These are phyloP conservation scores for Hypoxylon cercidicola DNA, from an alignment of 495 filamentous ascomycete genomes.

Conservation along the genomic window DNA sequence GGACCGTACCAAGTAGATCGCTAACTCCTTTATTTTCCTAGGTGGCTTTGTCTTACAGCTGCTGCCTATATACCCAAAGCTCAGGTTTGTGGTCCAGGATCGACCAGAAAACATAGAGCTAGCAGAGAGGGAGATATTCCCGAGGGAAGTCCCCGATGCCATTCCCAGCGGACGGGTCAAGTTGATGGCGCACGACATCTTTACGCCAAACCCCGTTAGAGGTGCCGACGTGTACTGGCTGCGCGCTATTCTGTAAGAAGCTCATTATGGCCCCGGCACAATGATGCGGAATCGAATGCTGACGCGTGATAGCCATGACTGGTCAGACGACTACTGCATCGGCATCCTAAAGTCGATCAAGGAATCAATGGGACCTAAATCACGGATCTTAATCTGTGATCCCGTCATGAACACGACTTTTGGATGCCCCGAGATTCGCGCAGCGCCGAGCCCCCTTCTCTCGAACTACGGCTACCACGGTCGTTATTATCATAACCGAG, in stretches of 20 bases:
- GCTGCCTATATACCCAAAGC: slow-evolving; percentile 26
- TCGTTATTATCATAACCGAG: slow-evolving; percentile 44
- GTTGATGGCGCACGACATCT: slow-evolving; percentile 54
- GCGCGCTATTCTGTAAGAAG: slow-evolving; percentile 43
- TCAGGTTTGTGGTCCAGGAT: slow-evolving; percentile 53
- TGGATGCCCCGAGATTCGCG: slow-evolving; percentile 27
- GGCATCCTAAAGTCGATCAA: slow-evolving; percentile 43
- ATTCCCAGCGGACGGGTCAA: slow-evolving; percentile 35
- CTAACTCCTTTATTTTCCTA: slow-evolving; percentile 1
- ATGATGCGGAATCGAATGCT: no score
- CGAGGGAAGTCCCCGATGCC: slow-evolving; percentile 35
- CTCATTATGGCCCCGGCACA: no score
- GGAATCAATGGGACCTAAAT: slow-evolving; percentile 35
- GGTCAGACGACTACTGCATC: slow-evolving; percentile 51
- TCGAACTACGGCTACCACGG: slow-evolving; percentile 44
- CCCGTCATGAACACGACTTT: slow-evolving; percentile 50
- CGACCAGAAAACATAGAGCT: slow-evolving; percentile 36
- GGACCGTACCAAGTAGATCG: no score
- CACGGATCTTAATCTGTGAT: slow-evolving; percentile 47
- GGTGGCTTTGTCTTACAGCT: slow-evolving; percentile 42
- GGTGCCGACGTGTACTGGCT: slow-evolving; percentile 53
- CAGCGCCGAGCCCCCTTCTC: slow-evolving; percentile 42
- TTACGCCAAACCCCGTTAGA: slow-evolving; percentile 47
- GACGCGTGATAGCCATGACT: slow-evolving; percentile 38
- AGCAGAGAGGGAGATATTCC: slow-evolving; percentile 34